A percentile compares a stretch with the other conserved stretches of the same genome.
Conservation (phyloP, 106 monocot species). For the Phalaenopsis equestris region DNA sequence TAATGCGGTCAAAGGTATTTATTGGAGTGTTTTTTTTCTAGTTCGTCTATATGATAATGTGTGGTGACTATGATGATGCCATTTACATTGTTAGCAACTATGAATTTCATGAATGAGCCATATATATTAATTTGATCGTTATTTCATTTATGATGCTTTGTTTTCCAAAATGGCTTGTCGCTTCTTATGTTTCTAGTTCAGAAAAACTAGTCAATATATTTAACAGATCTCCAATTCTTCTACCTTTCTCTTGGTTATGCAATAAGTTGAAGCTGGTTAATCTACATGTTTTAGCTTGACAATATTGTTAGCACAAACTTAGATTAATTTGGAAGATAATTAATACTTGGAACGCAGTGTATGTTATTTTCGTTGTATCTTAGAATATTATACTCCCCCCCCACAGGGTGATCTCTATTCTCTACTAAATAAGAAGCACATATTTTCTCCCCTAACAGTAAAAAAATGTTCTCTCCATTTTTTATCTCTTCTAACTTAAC, state of each 20-base stretch:
- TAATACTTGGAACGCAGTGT: neutral
- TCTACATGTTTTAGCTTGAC: neutral
- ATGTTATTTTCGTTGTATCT: neutral
- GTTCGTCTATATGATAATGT: too few relatives aligned
- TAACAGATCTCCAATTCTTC: neutral
- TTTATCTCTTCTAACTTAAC: neutral
- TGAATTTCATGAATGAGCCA: neutral
- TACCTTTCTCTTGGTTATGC: neutral
- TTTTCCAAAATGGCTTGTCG: neutral
- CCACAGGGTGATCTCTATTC: neutral
- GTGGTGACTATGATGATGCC: too few relatives aligned
- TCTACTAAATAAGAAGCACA: too few relatives aligned
- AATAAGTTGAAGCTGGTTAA: neutral
- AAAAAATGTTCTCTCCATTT: neutral
- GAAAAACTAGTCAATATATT: neutral
- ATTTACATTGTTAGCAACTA: neutral
- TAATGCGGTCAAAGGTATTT: too few relatives aligned
- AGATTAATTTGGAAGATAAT: neutral
- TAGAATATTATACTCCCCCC: neutral
- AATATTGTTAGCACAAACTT: neutral
- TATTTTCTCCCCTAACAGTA: neutral
- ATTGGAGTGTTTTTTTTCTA: too few relatives aligned
- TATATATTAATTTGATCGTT: neutral
- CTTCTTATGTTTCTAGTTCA: neutral
- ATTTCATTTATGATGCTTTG: neutral